These are phyloP conservation scores for Moringa oleifera DNA, from an alignment of 345 rosid species.

Conservation along the genomic window DNA sequence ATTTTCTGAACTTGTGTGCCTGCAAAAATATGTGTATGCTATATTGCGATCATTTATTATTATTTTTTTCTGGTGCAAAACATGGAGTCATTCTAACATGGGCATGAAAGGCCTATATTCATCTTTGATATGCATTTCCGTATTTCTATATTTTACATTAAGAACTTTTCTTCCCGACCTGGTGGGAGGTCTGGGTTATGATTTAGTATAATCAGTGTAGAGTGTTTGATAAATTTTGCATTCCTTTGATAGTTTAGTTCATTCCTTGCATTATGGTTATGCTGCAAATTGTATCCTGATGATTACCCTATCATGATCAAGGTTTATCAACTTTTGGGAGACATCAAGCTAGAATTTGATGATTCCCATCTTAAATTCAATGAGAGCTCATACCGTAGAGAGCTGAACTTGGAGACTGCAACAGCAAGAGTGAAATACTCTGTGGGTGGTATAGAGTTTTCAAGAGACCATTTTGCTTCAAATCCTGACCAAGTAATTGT, in stretches of 20 bases:
- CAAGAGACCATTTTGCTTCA: constrained; percentile 73
- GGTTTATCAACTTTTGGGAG: constrained; percentile 88
- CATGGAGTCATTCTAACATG: no score
- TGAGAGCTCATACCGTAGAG: constrained; percentile 65
- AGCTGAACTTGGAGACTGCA: constrained; percentile 85
- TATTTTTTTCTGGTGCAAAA: no score
- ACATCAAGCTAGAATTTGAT: constrained; percentile 71
- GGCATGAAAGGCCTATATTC: no score
- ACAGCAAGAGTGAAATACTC: constrained; percentile 60
- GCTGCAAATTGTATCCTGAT: background rate
- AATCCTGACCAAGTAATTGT: constrained; percentile 63
- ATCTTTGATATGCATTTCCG: no score
- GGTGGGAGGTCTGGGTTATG: no score
- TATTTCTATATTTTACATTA: no score
- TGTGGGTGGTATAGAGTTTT: constrained; percentile 51
- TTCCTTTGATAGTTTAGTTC: background rate
- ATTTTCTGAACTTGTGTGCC: background rate
- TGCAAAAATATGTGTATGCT: background rate
- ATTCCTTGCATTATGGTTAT: background rate
- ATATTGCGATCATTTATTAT: background rate
- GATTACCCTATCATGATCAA: constrained; percentile 26
- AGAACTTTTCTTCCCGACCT: no score
- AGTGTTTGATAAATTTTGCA: no score
- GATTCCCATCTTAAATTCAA: constrained; percentile 59
- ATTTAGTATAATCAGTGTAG: no score